Evolutionary conservation across 1,284 basidiomycete species (phyloP), one percentile per base, ranked within the genome.

Genomic region (Takashimella koratensis): DNA sequence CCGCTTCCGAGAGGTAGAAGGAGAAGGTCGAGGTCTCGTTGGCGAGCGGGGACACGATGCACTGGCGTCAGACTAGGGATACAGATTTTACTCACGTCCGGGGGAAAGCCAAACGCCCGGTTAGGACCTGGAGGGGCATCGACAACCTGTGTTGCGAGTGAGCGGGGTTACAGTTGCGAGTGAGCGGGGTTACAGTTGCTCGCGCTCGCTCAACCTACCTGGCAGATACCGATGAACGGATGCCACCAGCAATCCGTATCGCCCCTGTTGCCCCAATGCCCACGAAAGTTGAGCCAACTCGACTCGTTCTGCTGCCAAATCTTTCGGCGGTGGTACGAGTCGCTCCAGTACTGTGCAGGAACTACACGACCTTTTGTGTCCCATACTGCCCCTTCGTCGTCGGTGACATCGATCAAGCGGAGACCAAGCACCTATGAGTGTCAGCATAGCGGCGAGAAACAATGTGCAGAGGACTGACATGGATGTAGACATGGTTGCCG

Each of bases 251-350:
- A 76, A 45, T 59, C 54, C 0, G 47, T 53, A 8, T 66, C 59
- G n/a, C 68, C 74, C 36, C 43, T 58, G 50, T 76, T 74, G 2
- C 74, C 74, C 63, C 65, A 76, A 8, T 50, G 43, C 4, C 73
- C 73, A 24, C 43, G 44, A 41, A 62, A 76, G 43, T 76, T 71
- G 40, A 72, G 52, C 74, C 74, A 75, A 16, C 52, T 52, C 21
- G 58, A 22, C 16, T 65, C 45, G 10, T 66, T 66, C 2, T 44
- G 44, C 39, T 73, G 70, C 25, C 51, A 47, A 26, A 67, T 23
- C 22, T 52, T 60, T 10, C 58, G 39, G 3, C 65, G 52, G 3
- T 30, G 45, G 13, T 62, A 48, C 5, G 65, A 61, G 27, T 55
- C 52, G 22, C 54, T 41, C 63, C 65, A 73, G 46, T 64, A 73